Evolutionary conservation across 2,329 filamentous ascomycete genomes (phyloP).

Genomic region (Huntiella omanensis): DNA sequence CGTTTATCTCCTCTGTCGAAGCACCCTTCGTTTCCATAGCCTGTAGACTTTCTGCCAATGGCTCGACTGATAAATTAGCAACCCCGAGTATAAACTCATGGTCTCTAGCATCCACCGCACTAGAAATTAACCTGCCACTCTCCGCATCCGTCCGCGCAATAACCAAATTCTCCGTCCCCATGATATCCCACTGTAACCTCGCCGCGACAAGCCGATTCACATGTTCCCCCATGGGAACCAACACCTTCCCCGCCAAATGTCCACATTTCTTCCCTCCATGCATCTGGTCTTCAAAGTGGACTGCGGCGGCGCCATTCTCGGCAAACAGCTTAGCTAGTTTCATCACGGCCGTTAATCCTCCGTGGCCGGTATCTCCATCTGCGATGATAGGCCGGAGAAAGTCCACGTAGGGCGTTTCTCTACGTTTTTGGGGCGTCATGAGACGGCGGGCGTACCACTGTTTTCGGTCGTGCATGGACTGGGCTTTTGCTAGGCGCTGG

Average conservation of each 20-base stretch:
- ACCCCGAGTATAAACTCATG: constrained; percentile 94
- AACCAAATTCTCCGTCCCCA: constrained; percentile 87
- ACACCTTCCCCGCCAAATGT: constrained; percentile 85
- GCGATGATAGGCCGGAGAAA: constrained; percentile 91
- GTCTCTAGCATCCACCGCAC: constrained; percentile 80
- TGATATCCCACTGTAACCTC: constrained; percentile 94
- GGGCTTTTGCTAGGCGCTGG: constrained; percentile 85
- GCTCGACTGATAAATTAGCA: constrained; percentile 51
- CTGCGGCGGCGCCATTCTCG: constrained; percentile 86
- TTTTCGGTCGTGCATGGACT: constrained; percentile 91
- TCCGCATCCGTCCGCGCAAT: constrained; percentile 93
- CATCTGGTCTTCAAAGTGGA: constrained; percentile 95
- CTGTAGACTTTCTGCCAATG: constrained; percentile 75
- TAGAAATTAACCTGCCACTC: constrained; percentile 76
- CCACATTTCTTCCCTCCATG: constrained; percentile 98
- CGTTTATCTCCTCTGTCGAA: constrained; percentile 61
- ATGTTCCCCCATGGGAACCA: constrained; percentile 86
- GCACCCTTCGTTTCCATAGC: constrained; percentile 73
- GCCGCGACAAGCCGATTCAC: constrained; percentile 86
- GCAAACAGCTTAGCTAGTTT: constrained; percentile 96
- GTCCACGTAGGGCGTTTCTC: constrained; percentile 65
- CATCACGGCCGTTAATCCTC: constrained; percentile 76
- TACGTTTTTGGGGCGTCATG: constrained; percentile 53
- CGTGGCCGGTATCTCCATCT: constrained; percentile 91
- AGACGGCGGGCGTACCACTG: constrained; percentile 76